These are phyloP conservation scores for Hypoxylon sp. DNA, from an alignment of 2,329 filamentous ascomycete genomes.

Conservation along the genomic window DNA sequence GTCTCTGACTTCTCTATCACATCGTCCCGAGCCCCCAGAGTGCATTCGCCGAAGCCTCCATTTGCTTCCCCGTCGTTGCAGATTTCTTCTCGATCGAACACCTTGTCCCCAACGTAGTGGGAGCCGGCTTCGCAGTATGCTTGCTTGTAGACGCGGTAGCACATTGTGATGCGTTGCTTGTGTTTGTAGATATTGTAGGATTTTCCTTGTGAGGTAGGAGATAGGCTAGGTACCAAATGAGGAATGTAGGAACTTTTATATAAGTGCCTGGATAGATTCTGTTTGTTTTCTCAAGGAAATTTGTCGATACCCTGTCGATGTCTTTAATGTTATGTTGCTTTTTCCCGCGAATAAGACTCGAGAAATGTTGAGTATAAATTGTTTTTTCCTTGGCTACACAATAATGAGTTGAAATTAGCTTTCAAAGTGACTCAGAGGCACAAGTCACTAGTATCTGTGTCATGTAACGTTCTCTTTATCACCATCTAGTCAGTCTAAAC, in stretches of 20 bases:
- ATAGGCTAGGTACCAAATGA: background rate
- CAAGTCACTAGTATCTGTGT: background rate
- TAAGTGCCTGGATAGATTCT: background rate
- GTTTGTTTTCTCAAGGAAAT: background rate
- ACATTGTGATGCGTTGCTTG: background rate
- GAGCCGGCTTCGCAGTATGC: background rate
- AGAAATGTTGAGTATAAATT: background rate
- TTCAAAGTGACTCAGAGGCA: background rate
- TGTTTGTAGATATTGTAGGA: background rate
- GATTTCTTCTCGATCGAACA: background rate
- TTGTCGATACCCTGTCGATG: background rate
- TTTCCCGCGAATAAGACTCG: background rate
- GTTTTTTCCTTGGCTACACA: background rate
- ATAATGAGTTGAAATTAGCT: background rate
- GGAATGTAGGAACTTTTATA: background rate
- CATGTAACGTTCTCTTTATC: background rate
- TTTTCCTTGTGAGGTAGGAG: background rate
- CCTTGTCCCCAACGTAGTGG: background rate
- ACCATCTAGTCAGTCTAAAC: background rate
- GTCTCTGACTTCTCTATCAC: background rate
- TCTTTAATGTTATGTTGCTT: no score
- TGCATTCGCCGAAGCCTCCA: conserved; percentile 1
- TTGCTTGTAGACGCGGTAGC: conserved; percentile 2
- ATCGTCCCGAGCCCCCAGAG: background rate
- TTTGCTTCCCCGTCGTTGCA: background rate